Conservation (phyloP, 352 stramenopile species). For the Phytopythium chamaehyphon region DNA sequence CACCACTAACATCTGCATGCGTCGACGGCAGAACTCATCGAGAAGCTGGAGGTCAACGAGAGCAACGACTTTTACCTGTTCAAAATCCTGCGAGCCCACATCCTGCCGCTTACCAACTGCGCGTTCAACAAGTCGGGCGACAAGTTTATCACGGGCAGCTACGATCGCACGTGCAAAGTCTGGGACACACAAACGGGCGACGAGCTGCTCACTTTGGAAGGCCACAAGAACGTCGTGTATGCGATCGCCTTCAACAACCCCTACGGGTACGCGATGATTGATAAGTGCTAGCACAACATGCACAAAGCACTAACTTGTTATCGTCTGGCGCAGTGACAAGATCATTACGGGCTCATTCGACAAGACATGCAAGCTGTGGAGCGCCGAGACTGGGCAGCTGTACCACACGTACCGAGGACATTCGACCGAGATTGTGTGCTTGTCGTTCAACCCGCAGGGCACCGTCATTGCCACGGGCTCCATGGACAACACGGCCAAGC, state of each 20-base stretch:
- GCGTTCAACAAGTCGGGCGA: constrained; percentile 97
- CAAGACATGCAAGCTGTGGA: constrained; percentile 97
- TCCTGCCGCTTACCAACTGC: constrained; percentile 94
- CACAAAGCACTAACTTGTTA: too few species aligned
- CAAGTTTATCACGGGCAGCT: constrained; percentile 96
- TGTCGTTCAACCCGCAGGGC: constrained; percentile 94
- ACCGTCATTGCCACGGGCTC: constrained; percentile 88
- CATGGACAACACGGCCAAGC: constrained; percentile 95
- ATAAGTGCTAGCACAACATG: too few species aligned
- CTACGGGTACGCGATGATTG: constrained; percentile 80
- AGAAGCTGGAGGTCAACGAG: constrained; percentile 94
- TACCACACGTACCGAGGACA: constrained; percentile 95
- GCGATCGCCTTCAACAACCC: constrained; percentile 97
- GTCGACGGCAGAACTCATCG: constrained; percentile 82
- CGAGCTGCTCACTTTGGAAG: constrained; percentile 92
- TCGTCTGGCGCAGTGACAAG: constrained; percentile 62
- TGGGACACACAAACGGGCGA: constrained; percentile 94
- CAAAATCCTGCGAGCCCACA: constrained; percentile 95
- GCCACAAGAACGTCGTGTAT: constrained; percentile 96
- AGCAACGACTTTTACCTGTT: constrained; percentile 96
- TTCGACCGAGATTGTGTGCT: constrained; percentile 94
- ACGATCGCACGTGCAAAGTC: constrained; percentile 94
- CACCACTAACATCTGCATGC: neutral
- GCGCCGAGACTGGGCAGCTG: constrained; percentile 89
- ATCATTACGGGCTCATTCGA: constrained; percentile 95